Evolutionary conservation across 2,329 filamentous ascomycete genomes (phyloP).

Genomic region (Cercospora canescens): DNA sequence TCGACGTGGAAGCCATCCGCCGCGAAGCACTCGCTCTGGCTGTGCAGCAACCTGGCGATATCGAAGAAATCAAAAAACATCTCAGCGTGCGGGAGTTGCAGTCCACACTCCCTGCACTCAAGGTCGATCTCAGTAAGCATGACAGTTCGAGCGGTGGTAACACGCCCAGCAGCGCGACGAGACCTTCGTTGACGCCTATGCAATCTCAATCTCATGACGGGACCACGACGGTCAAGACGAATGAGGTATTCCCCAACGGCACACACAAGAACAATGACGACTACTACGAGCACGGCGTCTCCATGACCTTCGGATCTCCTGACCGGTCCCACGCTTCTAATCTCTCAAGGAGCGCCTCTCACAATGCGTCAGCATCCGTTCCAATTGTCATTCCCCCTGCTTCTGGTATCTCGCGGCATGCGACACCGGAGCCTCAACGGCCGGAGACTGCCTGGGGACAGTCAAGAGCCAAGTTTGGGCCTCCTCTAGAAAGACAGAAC

Average conservation of each 20-base stretch:
- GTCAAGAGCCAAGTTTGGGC: background rate
- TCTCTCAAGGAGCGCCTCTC: slow-evolving; percentile 10
- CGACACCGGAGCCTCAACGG: slow-evolving; percentile 11
- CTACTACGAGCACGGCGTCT: slow-evolving; percentile 44
- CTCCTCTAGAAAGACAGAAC: slow-evolving; percentile 16
- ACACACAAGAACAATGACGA: slow-evolving; percentile 35
- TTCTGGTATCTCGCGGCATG: background rate
- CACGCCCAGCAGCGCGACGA: slow-evolving; percentile 11
- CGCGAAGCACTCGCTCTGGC: slow-evolving; percentile 69
- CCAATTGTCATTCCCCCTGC: background rate
- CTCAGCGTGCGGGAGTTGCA: slow-evolving; percentile 63
- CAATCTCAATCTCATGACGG: slow-evolving; percentile 17
- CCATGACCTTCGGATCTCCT: slow-evolving; percentile 45
- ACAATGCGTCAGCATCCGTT: slow-evolving; percentile 10
- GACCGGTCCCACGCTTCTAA: slow-evolving; percentile 25
- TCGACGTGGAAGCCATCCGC: slow-evolving; percentile 92
- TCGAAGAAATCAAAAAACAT: slow-evolving; percentile 76
- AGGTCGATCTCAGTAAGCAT: slow-evolving; percentile 50
- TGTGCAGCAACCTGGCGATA: slow-evolving; percentile 64
- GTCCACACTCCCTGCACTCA: slow-evolving; percentile 88
- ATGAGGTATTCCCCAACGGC: slow-evolving; percentile 12
- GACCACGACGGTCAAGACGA: background rate
- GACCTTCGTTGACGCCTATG: slow-evolving; percentile 4
- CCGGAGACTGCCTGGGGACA: slow-evolving; percentile 8
- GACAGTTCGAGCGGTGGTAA: slow-evolving; percentile 4